A percentile compares a stretch with the other conserved stretches of the same genome.
Evolutionary conservation across 257 asterid genomes (phyloP).

Genomic region (Plantago ovata): DNA sequence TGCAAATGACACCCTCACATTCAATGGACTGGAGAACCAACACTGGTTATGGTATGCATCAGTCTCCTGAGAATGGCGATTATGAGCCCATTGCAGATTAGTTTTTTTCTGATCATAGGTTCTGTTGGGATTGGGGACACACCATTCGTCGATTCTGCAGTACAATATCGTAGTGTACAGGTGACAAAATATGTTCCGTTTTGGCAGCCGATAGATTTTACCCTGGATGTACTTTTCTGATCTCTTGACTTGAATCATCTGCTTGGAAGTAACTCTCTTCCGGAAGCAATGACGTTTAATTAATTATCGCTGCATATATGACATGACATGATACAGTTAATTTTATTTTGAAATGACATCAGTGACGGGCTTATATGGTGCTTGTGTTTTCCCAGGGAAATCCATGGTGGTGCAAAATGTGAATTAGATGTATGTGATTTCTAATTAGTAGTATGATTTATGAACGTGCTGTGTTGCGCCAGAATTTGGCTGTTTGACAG

Average conservation of each 20-base stretch:
- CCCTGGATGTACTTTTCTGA: constrained; percentile 6
- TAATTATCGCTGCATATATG: background rate
- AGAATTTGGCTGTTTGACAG: too few species aligned
- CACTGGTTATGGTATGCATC: constrained; percentile 36
- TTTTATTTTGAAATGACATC: too few species aligned
- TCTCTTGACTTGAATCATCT: background rate
- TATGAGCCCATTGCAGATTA: constrained; percentile 33
- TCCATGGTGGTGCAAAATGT: too few species aligned
- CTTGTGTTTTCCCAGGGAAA: too few species aligned
- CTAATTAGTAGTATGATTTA: too few species aligned
- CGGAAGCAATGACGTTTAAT: background rate
- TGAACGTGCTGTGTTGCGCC: too few species aligned
- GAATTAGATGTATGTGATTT: too few species aligned
- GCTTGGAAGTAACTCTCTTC: background rate
- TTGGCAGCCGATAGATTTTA: constrained; percentile 22
- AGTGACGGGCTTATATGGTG: too few species aligned
- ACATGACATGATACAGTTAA: too few species aligned
- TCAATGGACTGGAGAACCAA: constrained; percentile 41
- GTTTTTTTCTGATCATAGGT: constrained; percentile 14
- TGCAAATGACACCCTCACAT: constrained; percentile 35
- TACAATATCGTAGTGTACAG: constrained; percentile 31
- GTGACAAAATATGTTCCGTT: constrained; percentile 19
- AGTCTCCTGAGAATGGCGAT: constrained; percentile 47
- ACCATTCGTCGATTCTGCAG: constrained; percentile 18
- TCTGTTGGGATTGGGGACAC: constrained; percentile 12